Conservation (phyloP, 1,284 basidiomycete species). For the Peniophora sp. region DNA sequence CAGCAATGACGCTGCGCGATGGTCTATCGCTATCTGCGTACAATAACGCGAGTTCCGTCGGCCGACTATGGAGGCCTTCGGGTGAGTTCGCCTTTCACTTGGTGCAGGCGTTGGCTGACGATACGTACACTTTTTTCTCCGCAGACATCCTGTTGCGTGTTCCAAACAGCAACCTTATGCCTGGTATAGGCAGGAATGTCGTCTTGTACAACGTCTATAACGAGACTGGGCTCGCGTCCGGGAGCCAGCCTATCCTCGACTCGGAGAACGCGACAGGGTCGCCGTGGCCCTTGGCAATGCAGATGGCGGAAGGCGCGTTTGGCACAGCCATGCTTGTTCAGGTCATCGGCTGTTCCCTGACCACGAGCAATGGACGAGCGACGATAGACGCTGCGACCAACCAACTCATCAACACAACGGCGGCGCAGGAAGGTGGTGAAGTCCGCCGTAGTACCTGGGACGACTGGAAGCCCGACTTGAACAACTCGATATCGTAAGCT, state of each 20-base stretch:
- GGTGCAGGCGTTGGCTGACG: not conserved
- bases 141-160: not conserved
- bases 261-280: not conserved
- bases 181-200: not conserved
- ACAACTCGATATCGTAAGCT: not conserved
- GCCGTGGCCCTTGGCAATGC: not conserved
- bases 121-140: too few species aligned
- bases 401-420: not conserved
- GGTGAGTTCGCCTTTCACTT: not conserved
- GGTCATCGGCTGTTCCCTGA: not conserved
- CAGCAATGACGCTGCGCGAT: too few species aligned
- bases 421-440: not conserved
- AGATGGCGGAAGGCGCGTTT: not conserved
- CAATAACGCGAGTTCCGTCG: too few species aligned
- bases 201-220: not conserved
- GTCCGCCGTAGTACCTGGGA: not conserved
- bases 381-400: not conserved
- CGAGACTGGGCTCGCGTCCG: not conserved
- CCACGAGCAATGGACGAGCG: not conserved
- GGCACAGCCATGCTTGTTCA: not conserved
- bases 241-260: not conserved
- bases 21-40: not conserved
- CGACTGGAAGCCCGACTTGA: not conserved
- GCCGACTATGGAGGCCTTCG: not conserved
- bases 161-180: not conserved